Evolutionary conservation across 1,284 basidiomycete genomes (phyloP).

Genomic region (Cryptococcus maquisensis): DNA sequence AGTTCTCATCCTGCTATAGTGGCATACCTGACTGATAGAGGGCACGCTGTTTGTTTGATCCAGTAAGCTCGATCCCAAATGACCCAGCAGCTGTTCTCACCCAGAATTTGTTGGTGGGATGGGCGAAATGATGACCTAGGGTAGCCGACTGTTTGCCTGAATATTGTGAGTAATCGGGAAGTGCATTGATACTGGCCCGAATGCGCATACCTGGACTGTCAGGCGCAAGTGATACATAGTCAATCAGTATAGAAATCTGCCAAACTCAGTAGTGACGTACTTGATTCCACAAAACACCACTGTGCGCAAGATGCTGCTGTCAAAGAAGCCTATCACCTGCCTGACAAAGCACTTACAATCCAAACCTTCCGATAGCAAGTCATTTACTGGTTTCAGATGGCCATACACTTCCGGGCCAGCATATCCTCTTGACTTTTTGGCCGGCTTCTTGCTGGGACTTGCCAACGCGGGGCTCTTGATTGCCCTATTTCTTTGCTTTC

Average conservation of each 20-base stretch:
- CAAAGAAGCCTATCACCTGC: background rate
- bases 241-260: background rate
- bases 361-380: conserved; percentile 49
- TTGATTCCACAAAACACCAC: conserved; percentile 67
- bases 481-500: background rate
- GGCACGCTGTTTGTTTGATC: conserved; percentile 48
- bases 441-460: background rate
- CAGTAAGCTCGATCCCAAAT: background rate
- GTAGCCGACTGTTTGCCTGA: conserved; percentile 60
- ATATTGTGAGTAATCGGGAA: conserved; percentile 3
- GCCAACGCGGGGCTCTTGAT: background rate
- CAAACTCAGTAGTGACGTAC: conserved; percentile 42
- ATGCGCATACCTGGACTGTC: conserved; percentile 3
- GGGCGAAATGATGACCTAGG: conserved; percentile 66
- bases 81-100: conserved; percentile 13
- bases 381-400: conserved; percentile 35
- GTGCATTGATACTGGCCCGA: background rate
- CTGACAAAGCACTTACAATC: conserved; percentile 48
- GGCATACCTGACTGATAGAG: conserved; percentile 55
- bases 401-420: conserved; percentile 44
- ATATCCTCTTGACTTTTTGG: conserved; percentile 30
- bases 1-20: background rate
- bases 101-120: conserved; percentile 59
- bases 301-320: conserved; percentile 21
- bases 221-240: conserved; percentile 6